Evolutionary conservation across 768 basidiomycete species (phyloP), one percentile per base, ranked within the genome.

Genomic region (Tylopilus subfusipes): DNA sequence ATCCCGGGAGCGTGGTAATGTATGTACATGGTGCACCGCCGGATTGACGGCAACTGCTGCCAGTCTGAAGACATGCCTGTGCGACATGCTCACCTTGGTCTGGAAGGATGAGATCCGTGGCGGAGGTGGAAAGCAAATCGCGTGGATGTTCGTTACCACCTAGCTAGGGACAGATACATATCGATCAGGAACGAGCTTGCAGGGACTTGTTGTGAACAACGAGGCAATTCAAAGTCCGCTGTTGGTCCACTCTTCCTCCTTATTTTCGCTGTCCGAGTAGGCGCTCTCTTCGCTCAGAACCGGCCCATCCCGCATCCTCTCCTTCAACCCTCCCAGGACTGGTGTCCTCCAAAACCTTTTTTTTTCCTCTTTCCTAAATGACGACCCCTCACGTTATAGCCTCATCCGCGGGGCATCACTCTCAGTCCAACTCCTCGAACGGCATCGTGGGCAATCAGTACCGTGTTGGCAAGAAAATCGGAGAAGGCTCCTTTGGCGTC

Each of bases 401-500:
- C 46, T 88, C 88, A 38, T 88, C 88, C 55, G 87, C 83, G 42
- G 75, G 75, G 21, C 86, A 88, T 72, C 84, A 82, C 48, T 79
- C 83, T 18, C 82, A 83, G 65, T 78, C 83, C 44, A 75, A 82
- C 45, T 77, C 81, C 27, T 79, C 74, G 38, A 88, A 84, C 71
- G 83, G 87, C 63, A 82, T 91, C 70, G 86, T 91, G 54, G 89
- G 89, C 40, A 84, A 78, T 64, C 83, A 90, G 69, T 91, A 83
- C 68, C 82, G 90, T 59, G 94, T 98, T 48, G 96, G 96, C 48
- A 94, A 96, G 82, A 98, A 98, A 84, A 96, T 98, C 70, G 96
- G 96, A 45, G 96, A 99, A 75, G 96, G 96, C 48, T 91, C 88
- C n/a, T 99, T 99, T 70, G 96, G 96, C 65, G 96, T 98, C 61